Evolutionary conservation across 129 eudicot species (phyloP), one percentile per base, ranked within the genome.

Genomic region (Pittosporum tobira): DNA sequence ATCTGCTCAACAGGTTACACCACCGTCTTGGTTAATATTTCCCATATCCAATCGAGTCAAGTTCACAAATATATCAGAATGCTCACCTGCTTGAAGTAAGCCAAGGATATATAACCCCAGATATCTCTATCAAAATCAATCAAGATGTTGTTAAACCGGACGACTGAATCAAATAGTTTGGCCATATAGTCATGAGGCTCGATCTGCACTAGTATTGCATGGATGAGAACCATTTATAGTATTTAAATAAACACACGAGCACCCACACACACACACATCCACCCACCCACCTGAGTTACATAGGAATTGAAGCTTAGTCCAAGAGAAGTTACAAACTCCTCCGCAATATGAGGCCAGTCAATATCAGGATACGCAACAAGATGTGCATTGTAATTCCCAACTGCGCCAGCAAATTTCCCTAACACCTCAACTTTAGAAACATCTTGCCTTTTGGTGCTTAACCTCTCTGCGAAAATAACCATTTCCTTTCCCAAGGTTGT

Each of bases 331-430:
- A 93, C 94, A 66, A 93, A 93, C 57, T 93, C 82, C 60, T 93
- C 79, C 15, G 94, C 88, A 65, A 87, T 62, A 25, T 68, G 74
- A 30, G 91, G 96, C 96, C 96, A 93, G 51, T 73, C 68, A 47
- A 87, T 80, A 67, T 84, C 71, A 55, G 94, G 88, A 73, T 87
- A 93, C 23, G 96, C 99, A 61, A 67, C 88, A 15, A 79, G 54
- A 73, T 93, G 99, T 19, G 99, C 96, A 57, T 93, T 93, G 57
- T 93, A 87, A 69, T 93, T 93, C 30, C 99, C 96, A 60, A 93
- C 96, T 38, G 99, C 99, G 14, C 94, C 96, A 66, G 91, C 96
- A 87, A 93, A 93, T 64, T 93, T 93, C 38, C 99, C 96, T 43
- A 87, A 70, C 27, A 93, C 69, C 62, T 87, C 94, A 59, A 84